phyloP scores from a whole-genome alignment of 1,284 basidiomycete genomes.

The Ustilago xerochloae region DNA sequence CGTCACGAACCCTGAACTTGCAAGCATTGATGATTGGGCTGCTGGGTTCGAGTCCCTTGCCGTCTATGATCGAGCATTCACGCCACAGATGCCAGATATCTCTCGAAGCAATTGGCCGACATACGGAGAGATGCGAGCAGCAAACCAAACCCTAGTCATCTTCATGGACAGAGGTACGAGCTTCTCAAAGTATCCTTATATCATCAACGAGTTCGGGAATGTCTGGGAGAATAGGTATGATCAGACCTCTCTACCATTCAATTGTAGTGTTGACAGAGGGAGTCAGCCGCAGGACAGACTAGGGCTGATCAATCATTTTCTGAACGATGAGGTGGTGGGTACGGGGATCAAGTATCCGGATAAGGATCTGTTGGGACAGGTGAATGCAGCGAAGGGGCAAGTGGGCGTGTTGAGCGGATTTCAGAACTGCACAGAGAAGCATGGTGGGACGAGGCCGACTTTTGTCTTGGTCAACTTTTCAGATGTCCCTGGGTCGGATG shows the following conservation, averaged over 20 bases:
- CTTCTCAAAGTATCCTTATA: slow-evolving; percentile 77
- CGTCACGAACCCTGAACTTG: slow-evolving; percentile 52
- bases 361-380: slow-evolving; percentile 73
- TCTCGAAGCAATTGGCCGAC: slow-evolving; percentile 80
- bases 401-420: slow-evolving; percentile 16
- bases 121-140: slow-evolving; percentile 80
- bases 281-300: neutral
- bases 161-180: slow-evolving; percentile 85
- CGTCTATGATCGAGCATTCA: slow-evolving; percentile 78
- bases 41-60: slow-evolving; percentile 77
- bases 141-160: slow-evolving; percentile 79
- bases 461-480: slow-evolving; percentile 74
- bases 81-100: slow-evolving; percentile 69
- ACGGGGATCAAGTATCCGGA: slow-evolving; percentile 75
- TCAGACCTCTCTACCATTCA: slow-evolving; percentile 79
- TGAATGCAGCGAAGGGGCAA: slow-evolving; percentile 27
- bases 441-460: slow-evolving; percentile 71
- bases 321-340: slow-evolving; percentile 70
- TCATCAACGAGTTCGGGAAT: slow-evolving; percentile 91
- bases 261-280: slow-evolving; percentile 81
- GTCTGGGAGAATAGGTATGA: slow-evolving; percentile 90
- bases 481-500: neutral
- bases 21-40: slow-evolving; percentile 33
- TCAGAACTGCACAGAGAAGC: slow-evolving; percentile 30
- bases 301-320: slow-evolving; percentile 78